Percentiles rank a stretch among this genome's conserved stretches.
Conservation (phyloP, 805 yeast species). For the Starmerella apis region DNA sequence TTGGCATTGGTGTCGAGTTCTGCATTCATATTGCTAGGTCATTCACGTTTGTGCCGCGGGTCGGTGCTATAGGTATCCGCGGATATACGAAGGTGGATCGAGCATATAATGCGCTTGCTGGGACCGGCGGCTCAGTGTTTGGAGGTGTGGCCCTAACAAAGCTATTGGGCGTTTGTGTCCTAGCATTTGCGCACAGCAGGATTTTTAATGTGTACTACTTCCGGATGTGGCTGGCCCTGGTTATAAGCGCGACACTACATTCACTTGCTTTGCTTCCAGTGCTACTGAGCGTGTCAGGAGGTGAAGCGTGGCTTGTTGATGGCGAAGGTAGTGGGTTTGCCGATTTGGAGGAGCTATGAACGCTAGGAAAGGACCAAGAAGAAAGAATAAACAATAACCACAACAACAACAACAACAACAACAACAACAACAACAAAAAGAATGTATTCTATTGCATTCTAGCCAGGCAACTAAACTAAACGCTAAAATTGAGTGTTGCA, state of each 20-base stretch:
- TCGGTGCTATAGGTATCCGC: slow-evolving; percentile 28
- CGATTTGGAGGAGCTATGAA: slow-evolving; percentile 24
- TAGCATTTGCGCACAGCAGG: slow-evolving; percentile 77
- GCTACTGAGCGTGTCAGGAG: slow-evolving; percentile 53
- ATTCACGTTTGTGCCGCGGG: slow-evolving; percentile 43
- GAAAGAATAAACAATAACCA: too few species aligned
- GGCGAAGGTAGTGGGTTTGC: slow-evolving; percentile 29
- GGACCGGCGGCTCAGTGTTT: slow-evolving; percentile 83
- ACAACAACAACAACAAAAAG: too few species aligned
- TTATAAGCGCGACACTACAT: slow-evolving; percentile 67
- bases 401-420: too few species aligned
- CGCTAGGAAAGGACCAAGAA: too few species aligned
- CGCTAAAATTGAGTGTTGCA: neutral
- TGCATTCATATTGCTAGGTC: slow-evolving; percentile 80
- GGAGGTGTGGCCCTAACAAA: slow-evolving; percentile 88
- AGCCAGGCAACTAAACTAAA: too few species aligned
- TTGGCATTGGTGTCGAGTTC: slow-evolving; percentile 88
- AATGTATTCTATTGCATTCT: too few species aligned
- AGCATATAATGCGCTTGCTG: slow-evolving; percentile 49
- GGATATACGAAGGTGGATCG: slow-evolving; percentile 31
- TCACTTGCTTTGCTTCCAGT: slow-evolving; percentile 72
- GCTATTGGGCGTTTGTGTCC: slow-evolving; percentile 71
- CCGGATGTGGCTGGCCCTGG: slow-evolving; percentile 83
- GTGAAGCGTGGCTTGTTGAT: slow-evolving; percentile 40
- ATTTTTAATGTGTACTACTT: slow-evolving; percentile 88